Base-by-base conservation (phyloP, 768 basidiomycete species). In the Mycena rebaudengoi region DNA sequence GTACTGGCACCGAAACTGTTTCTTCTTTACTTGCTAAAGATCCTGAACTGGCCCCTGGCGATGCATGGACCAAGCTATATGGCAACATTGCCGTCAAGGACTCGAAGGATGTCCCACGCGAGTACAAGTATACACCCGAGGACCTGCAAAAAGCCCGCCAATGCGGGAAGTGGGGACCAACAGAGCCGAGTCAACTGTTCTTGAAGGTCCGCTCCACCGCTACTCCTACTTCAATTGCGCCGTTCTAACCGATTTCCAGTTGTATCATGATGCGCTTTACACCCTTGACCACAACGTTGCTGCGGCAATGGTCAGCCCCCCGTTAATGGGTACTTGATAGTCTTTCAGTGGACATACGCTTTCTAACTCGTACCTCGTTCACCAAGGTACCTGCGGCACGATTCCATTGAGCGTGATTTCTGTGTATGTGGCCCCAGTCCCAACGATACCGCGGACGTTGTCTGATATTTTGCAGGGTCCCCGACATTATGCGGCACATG, bases 401-500 rank as follows among this genome's bases (percentile, higher is more conserved):
- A 82, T 90, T 30, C 90, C 88, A 14, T 76, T 90, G 32, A 78
- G 84, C 7, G 82, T 91, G 68, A 79, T 90, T 68, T 89, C 88
- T 18, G 75, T 87, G 80, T 82, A 70, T 18, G 83, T 68, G 6
- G 23, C 35, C 37, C 25, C 25, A 10, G 40, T 20, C 39, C 16
- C 5, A 20, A 7, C 29, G 4, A 30, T 5, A 48, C 61, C 32
- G 23, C 29, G 26, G 6, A 25, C 46, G 2, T 26, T 51, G 41
- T 21, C 20, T 35, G 14, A 21, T 13, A 28, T 53, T 52, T 35
- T 60, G 8, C 62, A 86, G 83, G 41, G 88, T 91, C 44, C 88
- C 91, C 0, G 91, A 91, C 68, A 91, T 91, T 66, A 89, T 91
- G 82, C 81, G 83, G 53, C 90, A 91, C 69, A 88, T 90, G 75